These are phyloP conservation scores for Curvularia verruculosa DNA, from an alignment of 2,329 filamentous ascomycete genomes.

Conservation along the genomic window DNA sequence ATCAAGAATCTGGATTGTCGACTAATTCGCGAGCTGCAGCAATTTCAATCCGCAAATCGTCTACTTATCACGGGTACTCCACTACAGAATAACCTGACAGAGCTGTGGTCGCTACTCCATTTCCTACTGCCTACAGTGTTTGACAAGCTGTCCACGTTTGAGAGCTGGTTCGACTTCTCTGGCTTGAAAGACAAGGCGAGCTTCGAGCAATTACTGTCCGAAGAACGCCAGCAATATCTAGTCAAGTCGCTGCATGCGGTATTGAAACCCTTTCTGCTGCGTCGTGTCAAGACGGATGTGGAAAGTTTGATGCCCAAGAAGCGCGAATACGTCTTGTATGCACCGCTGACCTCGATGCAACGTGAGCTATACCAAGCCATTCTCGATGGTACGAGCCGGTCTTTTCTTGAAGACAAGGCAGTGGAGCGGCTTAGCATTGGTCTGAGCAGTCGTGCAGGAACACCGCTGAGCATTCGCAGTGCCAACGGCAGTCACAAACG, in stretches of 20 bases:
- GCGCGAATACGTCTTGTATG: conserved; percentile 93
- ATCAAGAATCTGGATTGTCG: conserved; percentile 97
- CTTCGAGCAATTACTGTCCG: conserved; percentile 77
- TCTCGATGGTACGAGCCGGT: conserved; percentile 57
- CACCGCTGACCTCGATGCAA: conserved; percentile 88
- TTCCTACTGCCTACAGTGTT: conserved; percentile 94
- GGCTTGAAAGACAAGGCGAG: conserved; percentile 83
- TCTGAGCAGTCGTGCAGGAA: conserved; percentile 52
- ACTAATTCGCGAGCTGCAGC: conserved; percentile 84
- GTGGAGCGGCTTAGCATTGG: conserved; percentile 65
- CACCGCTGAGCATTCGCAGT: conserved; percentile 52
- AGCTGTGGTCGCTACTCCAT: conserved; percentile 92
- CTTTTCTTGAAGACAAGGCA: conserved; percentile 76
- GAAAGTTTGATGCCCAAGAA: conserved; percentile 93
- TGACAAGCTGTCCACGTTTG: conserved; percentile 89
- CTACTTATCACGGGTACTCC: conserved; percentile 94
- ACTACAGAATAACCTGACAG: conserved; percentile 91
- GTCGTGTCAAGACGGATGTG: conserved; percentile 91
- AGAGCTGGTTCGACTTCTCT: conserved; percentile 96
- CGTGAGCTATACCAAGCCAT: conserved; percentile 89
- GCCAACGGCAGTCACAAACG: conserved; percentile 63
- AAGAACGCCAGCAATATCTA: conserved; percentile 76
- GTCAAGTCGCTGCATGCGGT: conserved; percentile 92
- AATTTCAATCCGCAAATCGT: conserved; percentile 87
- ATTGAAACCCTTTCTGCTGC: conserved; percentile 85